Base-by-base conservation (phyloP, 257 asterid species). In the Przewalskia tangutica region DNA sequence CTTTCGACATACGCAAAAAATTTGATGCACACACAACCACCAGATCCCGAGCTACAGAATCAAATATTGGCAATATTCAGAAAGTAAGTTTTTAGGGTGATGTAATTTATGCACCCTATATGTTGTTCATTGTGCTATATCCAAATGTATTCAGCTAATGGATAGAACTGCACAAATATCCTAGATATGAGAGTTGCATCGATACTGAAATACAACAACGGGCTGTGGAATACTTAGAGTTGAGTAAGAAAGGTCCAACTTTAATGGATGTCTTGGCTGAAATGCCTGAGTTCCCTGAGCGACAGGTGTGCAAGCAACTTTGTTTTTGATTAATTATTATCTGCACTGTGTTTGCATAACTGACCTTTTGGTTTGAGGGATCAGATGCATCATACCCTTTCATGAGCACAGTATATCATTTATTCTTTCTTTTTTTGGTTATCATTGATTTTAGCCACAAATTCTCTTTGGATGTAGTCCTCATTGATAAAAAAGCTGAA, bases 121-220 rank as follows among this genome's bases (percentile, higher is more conserved):
- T 71, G 59, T 71, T 46, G 32, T 71, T 71, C 55, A 48, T 63
- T 68, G 79, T 86, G 77, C 77, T 60, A 46, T 83, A 58, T 68
- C 62, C 55, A 65, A 78, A 55, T 79, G 68, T 6, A 56, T 63
- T 53, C 58, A 48, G 36, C 34, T 60, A 64, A 84, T 85, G 68
- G 68, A 27, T 67, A 23, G 27, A 84, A 12, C 59, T 75, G 62
- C 50, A 23, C 85, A 17, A 78, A 17, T 79, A 84, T 79, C 84
- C 85, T 75, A 95, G 98, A 89, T 95, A 95, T 80, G 98, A 91
- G 88, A 91, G 97, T 80, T 95, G 95, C 83, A 95, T 95, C 67
- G 98, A 95, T 90, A 95, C 92, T 85, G 98, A 95, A 89, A 90
- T 93, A 81, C 98, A 95, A 85, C 98, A 95, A 88, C 93, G 98